Base-by-base conservation (phyloP, 2,329 filamentous ascomycete species). In the Xylaria sp. region DNA sequence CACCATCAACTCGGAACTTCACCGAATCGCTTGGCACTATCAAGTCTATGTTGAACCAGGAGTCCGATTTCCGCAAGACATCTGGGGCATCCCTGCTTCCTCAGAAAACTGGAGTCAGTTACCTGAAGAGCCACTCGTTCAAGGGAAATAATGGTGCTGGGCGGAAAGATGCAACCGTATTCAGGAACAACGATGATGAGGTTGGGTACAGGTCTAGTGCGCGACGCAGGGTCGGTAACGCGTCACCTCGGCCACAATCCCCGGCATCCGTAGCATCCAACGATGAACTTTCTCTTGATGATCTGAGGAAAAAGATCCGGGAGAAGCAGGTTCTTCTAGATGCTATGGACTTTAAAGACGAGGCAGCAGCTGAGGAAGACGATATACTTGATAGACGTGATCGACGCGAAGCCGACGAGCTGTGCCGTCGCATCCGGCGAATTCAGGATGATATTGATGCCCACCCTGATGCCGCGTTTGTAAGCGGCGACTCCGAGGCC, bases 61-160 rank as follows among this genome's bases (percentile, higher is more conserved):
- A 97, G 74, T 95, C 94, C 0, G 91, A 97, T 66, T 83, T 87
- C 54, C 85, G 94, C 40, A 97, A 96, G 78, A 89, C 87, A 59
- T 91, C 91, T 1, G 93, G 94, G 2, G 93, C 93, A 7, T 89
- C 92, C 64, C 78, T 99, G 57, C 86, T 97, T 56, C 93, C 94
- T 3, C 94, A 97, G 70, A 92, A 91, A 75, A 97, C 94, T 9
- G 94, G 94, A n/a, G 92, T 99, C 17, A 97, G 93, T 75, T 97
- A 97, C 67, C 82, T 97, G 65, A 99, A 99, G 75, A 92, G 85
- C 50, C 93, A 96, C 64, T 99, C 94, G 0, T 96, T 99, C 79
- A 85, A 87, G 52, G 84, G 85, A 16, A 79, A 79, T 20, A 80
- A 81, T 22, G 78, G 78, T 41, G 76, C 76, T 41, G 83, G 83